Percentiles rank a stretch among this genome's conserved stretches.
Evolutionary conservation across 345 rosid genomes (phyloP).

Genomic region (Anacardium occidentale): DNA sequence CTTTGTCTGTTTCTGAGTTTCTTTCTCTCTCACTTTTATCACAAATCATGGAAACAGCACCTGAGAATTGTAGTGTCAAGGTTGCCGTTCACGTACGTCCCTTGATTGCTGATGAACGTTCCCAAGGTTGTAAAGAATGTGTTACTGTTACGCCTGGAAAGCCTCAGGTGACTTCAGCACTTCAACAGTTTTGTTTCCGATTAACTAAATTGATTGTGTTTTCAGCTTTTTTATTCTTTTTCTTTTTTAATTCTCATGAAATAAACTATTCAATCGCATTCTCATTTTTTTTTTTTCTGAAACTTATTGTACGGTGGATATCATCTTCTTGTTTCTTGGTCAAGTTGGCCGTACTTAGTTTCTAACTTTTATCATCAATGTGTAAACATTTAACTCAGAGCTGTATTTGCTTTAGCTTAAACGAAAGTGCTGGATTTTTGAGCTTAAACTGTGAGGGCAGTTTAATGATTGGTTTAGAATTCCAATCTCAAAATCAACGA

Average conservation of each 20-base stretch:
- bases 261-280: not conserved
- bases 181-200: not conserved
- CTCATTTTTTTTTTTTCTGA: not conserved
- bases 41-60: slow-evolving; percentile 29
- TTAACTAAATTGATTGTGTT: not conserved
- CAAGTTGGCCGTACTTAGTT: not conserved
- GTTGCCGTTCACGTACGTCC: slow-evolving; percentile 80
- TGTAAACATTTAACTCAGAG: not conserved
- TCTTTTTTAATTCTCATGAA: not conserved
- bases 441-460: no score
- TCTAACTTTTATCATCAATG: not conserved
- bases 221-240: not conserved
- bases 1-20: slow-evolving; percentile 13
- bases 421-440: no score
- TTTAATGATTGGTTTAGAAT: slow-evolving; percentile 1
- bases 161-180: slow-evolving; percentile 55
- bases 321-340: not conserved
- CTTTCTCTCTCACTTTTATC: not conserved
- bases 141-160: slow-evolving; percentile 58
- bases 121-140: slow-evolving; percentile 76
- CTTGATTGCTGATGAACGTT: slow-evolving; percentile 64
- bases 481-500: not conserved
- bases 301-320: not conserved
- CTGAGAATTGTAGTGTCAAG: slow-evolving; percentile 64
- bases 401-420: not conserved